Percentiles rank a stretch among this genome's conserved stretches.
These are phyloP conservation scores for Clavispora phyllophila DNA, from an alignment of 805 yeast species.

Conservation along the genomic window DNA sequence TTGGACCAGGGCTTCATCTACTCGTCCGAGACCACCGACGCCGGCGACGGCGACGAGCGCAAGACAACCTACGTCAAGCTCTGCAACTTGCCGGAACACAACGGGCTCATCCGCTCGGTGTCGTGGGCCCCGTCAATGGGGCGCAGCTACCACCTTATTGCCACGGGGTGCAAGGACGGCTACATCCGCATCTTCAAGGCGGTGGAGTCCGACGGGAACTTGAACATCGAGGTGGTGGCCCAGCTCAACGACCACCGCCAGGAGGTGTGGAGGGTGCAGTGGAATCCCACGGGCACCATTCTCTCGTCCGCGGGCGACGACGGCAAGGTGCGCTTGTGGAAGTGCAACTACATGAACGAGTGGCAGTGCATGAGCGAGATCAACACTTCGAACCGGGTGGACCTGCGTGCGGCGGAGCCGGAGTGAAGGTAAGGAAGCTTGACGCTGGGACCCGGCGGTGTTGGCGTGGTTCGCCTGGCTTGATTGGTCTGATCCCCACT, in stretches of 20 bases:
- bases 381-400: conserved; percentile 16
- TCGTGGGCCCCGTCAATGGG: conserved; percentile 98
- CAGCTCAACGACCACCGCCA: conserved; percentile 72
- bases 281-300: conserved; percentile 93
- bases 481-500: too few relatives aligned
- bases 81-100: conserved; percentile 74
- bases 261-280: conserved; percentile 94
- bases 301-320: conserved; percentile 94
- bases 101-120: conserved; percentile 80
- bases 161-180: conserved; percentile 97
- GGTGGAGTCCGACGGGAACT: conserved; percentile 36
- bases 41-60: conserved; percentile 1
- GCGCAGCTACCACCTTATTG: conserved; percentile 76
- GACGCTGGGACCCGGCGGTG: too few relatives aligned
- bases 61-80: conserved; percentile 44
- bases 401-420: conserved; percentile 5
- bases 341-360: conserved; percentile 75
- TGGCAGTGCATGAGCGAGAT: conserved; percentile 88
- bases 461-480: too few relatives aligned
- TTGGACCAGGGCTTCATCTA: conserved; percentile 85
- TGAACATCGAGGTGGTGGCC: conserved; percentile 55
- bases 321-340: conserved; percentile 89
- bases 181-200: conserved; percentile 80
- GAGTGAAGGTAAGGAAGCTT: too few relatives aligned
- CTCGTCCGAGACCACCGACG: conserved; percentile 16